Conservation (phyloP, 345 rosid genomes). For the Pistacia atlantica region DNA sequence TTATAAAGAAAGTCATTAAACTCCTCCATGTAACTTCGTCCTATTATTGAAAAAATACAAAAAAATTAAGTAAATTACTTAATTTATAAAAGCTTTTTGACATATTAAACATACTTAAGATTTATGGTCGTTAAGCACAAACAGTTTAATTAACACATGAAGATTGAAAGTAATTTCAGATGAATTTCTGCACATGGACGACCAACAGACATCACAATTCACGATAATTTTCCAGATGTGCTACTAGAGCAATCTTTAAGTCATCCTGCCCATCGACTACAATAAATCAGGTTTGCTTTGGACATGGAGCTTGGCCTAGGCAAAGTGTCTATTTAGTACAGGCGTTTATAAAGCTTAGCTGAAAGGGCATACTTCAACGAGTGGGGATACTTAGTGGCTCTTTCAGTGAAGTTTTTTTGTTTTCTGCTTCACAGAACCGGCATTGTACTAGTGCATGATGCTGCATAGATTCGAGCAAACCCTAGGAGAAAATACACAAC, state of each 20-base stretch:
- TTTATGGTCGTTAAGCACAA: background rate
- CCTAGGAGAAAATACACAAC: background rate
- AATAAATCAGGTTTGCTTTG: background rate
- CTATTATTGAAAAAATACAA: background rate
- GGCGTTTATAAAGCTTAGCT: background rate
- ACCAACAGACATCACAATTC: background rate
- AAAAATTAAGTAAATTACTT: background rate
- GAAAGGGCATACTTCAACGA: background rate
- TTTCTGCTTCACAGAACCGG: background rate
- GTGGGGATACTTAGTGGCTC: background rate
- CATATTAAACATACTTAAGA: background rate
- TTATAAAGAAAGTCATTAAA: slow-evolving; percentile 8
- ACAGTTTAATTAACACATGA: background rate
- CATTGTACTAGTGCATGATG: too few relatives aligned
- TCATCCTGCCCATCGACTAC: background rate
- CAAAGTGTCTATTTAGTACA: background rate
- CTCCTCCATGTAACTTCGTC: background rate
- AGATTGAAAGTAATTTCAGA: slow-evolving; percentile 10
- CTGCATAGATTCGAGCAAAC: background rate
- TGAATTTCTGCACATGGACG: background rate
- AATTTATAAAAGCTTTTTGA: too few relatives aligned
- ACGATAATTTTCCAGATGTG: background rate
- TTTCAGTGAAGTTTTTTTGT: background rate
- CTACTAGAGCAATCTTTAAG: background rate
- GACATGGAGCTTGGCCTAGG: background rate